Evolutionary conservation across 768 basidiomycete genomes (phyloP), one percentile per base, ranked within the genome.

Genomic region (Lentinus brumalis): DNA sequence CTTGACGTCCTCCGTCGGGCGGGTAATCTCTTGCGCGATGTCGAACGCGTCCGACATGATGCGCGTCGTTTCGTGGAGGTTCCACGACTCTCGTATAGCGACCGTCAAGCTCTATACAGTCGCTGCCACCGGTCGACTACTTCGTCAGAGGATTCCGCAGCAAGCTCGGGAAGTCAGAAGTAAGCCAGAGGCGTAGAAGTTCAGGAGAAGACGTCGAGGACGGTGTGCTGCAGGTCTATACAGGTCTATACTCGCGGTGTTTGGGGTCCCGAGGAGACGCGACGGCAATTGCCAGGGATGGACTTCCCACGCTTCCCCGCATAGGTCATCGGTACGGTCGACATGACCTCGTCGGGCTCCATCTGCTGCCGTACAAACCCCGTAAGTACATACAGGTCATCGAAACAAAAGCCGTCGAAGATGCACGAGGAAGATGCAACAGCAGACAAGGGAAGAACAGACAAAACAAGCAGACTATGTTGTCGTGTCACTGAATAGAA

Each of bases 1-100:
- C 56, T 75, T 78, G 29, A 81, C 74, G 52, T 74, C 71, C 50
- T 87, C 86, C 4, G 85, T 76, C 1, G 78, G 71, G 7, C 71
- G 75, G 9, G 81, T 53, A 42, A 63, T 58, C 44, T 63, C 62
- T 7, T 52, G 62, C 26, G 55, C 62, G 54, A 59, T 44, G 45
- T 63, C 62, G 49, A 59, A 46, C 35, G 62, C 18, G 44, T 40
- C 53, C 50, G 15, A 30, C 18, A 35, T 18, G 31, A 35, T 0
- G n/a, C 21, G 41, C 39, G 61, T 31, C 61, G 55, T 58, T 8
- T 21, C 31, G 0, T 8, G 18, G 21, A 42, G 44, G 44, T 45
- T 21, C 44, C 14, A 15, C 29, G 18, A 26, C 1, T 11, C 7
- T 35, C 35, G 35, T 35, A 11, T 26, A 2, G 21, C 21, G 21